Percentiles rank a stretch among this genome's conserved stretches.
Conservation (phyloP, 2,329 filamentous ascomycete species). For the Cercospora zeae-maydis region DNA sequence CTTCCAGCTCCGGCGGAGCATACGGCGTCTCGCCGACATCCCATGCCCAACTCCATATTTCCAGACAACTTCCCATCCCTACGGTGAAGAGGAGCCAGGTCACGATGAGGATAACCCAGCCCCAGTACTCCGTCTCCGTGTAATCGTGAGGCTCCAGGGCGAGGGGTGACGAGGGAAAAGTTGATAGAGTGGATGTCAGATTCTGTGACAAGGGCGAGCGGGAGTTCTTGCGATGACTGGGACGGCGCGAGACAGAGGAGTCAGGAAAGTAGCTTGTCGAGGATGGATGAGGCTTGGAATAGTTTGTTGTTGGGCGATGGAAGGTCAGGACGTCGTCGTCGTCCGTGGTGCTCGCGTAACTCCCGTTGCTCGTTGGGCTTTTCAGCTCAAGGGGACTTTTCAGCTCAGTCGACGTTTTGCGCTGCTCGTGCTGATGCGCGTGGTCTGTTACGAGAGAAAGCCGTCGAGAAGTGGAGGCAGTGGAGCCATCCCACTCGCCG, state of each 20-base stretch:
- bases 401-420: conserved; percentile 20
- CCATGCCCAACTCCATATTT: conserved; percentile 98
- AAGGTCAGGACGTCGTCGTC: conserved; percentile 76
- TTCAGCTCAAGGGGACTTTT: conserved; percentile 34
- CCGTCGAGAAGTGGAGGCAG: conserved; percentile 28
- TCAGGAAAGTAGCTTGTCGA: conserved; percentile 33
- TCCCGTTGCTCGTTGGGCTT: conserved; percentile 50
- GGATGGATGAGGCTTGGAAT: conserved; percentile 25
- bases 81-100: conserved; percentile 97
- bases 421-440: conserved; percentile 11
- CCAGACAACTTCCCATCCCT: conserved; percentile 92
- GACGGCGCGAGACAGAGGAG: conserved; percentile 17
- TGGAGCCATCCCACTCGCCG: conserved; percentile 34
- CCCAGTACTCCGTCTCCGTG: conserved; percentile 95
- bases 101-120: conserved; percentile 83
- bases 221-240: conserved; percentile 19
- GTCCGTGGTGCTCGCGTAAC: conserved; percentile 71
- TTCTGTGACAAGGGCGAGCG: conserved; percentile 31
- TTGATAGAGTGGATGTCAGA: conserved; percentile 19
- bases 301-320: conserved; percentile 35
- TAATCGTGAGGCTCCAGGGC: conserved; percentile 73
- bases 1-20: conserved; percentile 89
- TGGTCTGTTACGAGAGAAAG: conserved; percentile 32
- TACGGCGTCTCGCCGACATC: conserved; percentile 95
- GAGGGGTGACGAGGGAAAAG: conserved; percentile 18